A percentile compares a stretch with the other conserved stretches of the same genome.
These are phyloP conservation scores for Hirsutella minnesotensis DNA, from an alignment of 2,329 filamentous ascomycete genomes.

Conservation along the genomic window DNA sequence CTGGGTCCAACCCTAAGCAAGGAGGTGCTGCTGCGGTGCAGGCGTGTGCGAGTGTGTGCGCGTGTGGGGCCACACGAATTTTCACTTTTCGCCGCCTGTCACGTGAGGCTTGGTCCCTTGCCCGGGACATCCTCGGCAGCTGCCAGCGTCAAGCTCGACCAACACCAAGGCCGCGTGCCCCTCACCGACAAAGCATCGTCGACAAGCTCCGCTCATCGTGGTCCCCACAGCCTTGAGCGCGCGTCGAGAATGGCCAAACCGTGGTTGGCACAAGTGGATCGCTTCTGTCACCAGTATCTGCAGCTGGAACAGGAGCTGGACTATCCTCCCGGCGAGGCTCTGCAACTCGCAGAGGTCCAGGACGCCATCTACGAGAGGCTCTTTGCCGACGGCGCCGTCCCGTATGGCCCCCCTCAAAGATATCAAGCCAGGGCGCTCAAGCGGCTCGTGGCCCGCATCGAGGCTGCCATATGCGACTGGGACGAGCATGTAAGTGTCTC, in stretches of 20 bases:
- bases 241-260: conserved; percentile 1
- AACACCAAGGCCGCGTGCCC: too few relatives aligned
- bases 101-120: too few relatives aligned
- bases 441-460: conserved; percentile 55
- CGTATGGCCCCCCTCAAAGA: conserved; percentile 49
- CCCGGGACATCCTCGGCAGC: too few relatives aligned
- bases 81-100: neutral
- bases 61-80: neutral
- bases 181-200: too few relatives aligned
- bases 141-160: too few relatives aligned
- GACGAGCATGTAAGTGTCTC: conserved; percentile 67
- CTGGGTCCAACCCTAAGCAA: conserved; percentile 4
- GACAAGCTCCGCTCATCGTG: too few relatives aligned
- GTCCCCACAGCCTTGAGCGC: too few relatives aligned
- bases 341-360: conserved; percentile 54
- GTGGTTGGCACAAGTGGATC: conserved; percentile 19
- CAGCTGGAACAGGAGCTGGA: conserved; percentile 57
- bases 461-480: conserved; percentile 65
- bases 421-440: conserved; percentile 69
- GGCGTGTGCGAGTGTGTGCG: neutral
- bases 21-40: neutral
- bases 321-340: conserved; percentile 46
- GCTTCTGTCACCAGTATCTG: conserved; percentile 65
- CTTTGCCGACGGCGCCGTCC: conserved; percentile 46
- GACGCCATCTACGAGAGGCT: conserved; percentile 51